Percentiles rank a stretch among this genome's conserved stretches.
Conservation (phyloP, 805 yeast species). For the Candida schatavii region DNA sequence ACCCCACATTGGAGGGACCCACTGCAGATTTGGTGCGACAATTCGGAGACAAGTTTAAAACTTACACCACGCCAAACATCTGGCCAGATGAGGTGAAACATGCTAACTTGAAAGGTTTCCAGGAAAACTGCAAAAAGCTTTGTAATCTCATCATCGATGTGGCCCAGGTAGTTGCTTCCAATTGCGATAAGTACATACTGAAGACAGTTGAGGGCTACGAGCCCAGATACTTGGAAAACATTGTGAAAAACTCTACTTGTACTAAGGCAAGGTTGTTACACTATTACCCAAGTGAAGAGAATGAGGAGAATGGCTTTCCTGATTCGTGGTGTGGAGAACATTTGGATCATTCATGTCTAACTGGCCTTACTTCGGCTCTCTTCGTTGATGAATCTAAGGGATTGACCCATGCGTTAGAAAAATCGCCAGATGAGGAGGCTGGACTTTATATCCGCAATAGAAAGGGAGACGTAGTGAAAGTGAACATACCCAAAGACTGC, state of each 20-base stretch:
- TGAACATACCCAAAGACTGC: slow-evolving; percentile 52
- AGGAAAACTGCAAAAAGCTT: slow-evolving; percentile 33
- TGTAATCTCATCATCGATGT: slow-evolving; percentile 47
- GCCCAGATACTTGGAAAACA: slow-evolving; percentile 37
- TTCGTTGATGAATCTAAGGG: slow-evolving; percentile 40
- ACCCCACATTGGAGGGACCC: slow-evolving; percentile 46
- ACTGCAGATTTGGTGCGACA: slow-evolving; percentile 24
- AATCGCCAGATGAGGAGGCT: slow-evolving; percentile 42
- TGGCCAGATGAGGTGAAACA: slow-evolving; percentile 42
- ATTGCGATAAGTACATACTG: slow-evolving; percentile 47
- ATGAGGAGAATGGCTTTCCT: slow-evolving; percentile 9
- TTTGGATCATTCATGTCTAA: slow-evolving; percentile 56
- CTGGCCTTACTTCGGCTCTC: slow-evolving; percentile 57
- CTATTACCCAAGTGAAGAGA: slow-evolving; percentile 38
- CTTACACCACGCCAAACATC: slow-evolving; percentile 48
- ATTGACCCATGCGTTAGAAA: slow-evolving; percentile 19
- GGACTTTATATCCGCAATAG: slow-evolving; percentile 53
- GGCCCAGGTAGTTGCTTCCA: slow-evolving; percentile 49
- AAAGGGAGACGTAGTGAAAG: slow-evolving; percentile 42
- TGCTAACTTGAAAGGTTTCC: slow-evolving; percentile 30
- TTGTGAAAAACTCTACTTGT: slow-evolving; percentile 48
- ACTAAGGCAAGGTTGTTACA: slow-evolving; percentile 59
- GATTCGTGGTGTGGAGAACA: slow-evolving; percentile 64
- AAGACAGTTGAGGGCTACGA: slow-evolving; percentile 25
- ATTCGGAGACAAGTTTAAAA: slow-evolving; percentile 30